Percentiles rank a stretch among this genome's conserved stretches.
These are phyloP conservation scores for Fusarium buxicola DNA, from an alignment of 2,329 filamentous ascomycete genomes.

Conservation along the genomic window DNA sequence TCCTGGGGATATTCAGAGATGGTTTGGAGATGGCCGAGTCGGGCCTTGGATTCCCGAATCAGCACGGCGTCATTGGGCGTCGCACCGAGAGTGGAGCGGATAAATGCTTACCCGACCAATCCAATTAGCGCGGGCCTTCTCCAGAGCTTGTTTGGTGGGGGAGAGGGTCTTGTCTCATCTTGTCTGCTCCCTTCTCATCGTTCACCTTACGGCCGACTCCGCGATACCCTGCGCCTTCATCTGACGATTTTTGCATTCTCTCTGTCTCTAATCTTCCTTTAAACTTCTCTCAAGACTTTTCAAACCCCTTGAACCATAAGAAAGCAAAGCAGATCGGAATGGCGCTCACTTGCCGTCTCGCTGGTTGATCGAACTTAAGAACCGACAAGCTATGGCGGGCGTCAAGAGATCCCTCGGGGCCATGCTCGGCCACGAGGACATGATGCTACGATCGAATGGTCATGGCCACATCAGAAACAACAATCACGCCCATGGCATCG, in stretches of 20 bases:
- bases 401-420: constrained; percentile 55
- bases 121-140: constrained; percentile 27
- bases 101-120: constrained; percentile 45
- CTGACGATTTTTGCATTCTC: constrained; percentile 12
- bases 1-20: constrained; percentile 37
- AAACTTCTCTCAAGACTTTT: background rate
- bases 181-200: constrained; percentile 13
- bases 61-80: constrained; percentile 31
- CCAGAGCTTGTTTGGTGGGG: constrained; percentile 34
- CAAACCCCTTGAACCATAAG: background rate
- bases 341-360: constrained; percentile 23
- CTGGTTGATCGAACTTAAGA: constrained; percentile 41
- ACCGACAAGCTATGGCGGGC: constrained; percentile 48
- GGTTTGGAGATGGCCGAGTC: constrained; percentile 29
- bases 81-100: constrained; percentile 28
- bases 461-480: constrained; percentile 28
- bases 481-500: constrained; percentile 21
- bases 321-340: constrained; percentile 22
- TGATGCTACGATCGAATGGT: constrained; percentile 32
- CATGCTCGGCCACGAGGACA: constrained; percentile 48
- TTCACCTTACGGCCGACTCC: constrained; percentile 20
- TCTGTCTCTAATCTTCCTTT: background rate
- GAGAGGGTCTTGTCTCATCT: constrained; percentile 12
- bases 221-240: background rate
- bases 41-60: constrained; percentile 20